Percentiles rank a stretch among this genome's conserved stretches.
Conservation (phyloP, 441 rosid species). For the Populus hybrid region DNA sequence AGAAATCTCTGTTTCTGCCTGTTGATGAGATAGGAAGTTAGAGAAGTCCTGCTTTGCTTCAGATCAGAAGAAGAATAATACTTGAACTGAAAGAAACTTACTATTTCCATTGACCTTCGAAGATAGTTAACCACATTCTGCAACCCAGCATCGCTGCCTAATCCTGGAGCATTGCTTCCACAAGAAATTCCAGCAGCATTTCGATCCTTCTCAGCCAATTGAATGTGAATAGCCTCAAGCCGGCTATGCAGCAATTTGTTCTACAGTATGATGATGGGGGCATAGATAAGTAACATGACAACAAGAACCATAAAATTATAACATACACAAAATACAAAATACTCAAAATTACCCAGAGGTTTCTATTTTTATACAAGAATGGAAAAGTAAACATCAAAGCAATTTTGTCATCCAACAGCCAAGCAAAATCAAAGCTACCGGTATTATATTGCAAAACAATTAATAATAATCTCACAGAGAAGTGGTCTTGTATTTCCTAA, state of each 20-base stretch:
- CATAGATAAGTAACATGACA: not conserved
- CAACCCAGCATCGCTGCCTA: slow-evolving; percentile 56
- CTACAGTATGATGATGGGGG: slow-evolving; percentile 38
- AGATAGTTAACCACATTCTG: slow-evolving; percentile 87
- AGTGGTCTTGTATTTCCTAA: not conserved
- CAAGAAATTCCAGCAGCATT: slow-evolving; percentile 49
- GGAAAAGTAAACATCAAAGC: not conserved
- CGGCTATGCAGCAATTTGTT: slow-evolving; percentile 82
- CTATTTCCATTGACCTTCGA: slow-evolving; percentile 87
- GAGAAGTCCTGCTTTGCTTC: slow-evolving; percentile 9
- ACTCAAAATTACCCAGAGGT: not conserved
- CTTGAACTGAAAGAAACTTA: slow-evolving; percentile 30
- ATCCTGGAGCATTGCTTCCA: slow-evolving; percentile 36
- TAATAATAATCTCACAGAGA: not conserved
- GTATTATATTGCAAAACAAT: not conserved
- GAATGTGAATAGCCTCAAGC: slow-evolving; percentile 91
- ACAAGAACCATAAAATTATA: not conserved
- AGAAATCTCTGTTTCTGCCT: slow-evolving; percentile 97
- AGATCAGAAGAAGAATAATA: not conserved
- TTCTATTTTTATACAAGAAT: not conserved
- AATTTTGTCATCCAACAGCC: not conserved
- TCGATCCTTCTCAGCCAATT: slow-evolving; percentile 75
- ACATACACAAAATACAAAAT: not conserved
- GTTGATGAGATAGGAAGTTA: slow-evolving; percentile 21
- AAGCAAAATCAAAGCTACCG: not conserved